Evolutionary conservation across 2,329 filamentous ascomycete species (phyloP), one percentile per base, ranked within the genome.

Genomic region (Aspergillus aculeatus): DNA sequence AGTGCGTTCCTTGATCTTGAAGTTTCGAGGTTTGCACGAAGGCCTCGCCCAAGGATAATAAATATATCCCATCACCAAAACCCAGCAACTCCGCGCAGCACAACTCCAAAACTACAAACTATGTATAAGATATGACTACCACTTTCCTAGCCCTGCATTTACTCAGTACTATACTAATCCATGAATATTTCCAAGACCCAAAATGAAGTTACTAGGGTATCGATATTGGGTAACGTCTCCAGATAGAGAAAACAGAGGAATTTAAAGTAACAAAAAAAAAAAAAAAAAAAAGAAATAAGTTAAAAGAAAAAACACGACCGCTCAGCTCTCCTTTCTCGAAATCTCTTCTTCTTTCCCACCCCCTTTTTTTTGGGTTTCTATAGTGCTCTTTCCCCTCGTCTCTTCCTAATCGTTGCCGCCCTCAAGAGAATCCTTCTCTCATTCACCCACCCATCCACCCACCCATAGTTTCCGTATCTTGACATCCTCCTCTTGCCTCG

Each of bases 181-280:
- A 44, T 19, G 16, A 5, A 44, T n/a, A 44, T 3, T 31, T 19
- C 26, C 41, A 47, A 26, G 14, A 29, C 26, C 32, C 29, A 50
- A 14, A 50, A 50, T 48, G 62, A 68, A 54, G 60, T 55, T 71
- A 67, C 63, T 69, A 73, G 71, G 71, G 70, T 73, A 73, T 73
- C 71, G 70, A 73, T 73, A 67, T 71, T 69, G 68, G 65, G 65
- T n/a, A 26, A 6, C 69, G 67, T 66, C 38, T 64, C 63, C 60
- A 59, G 57, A 62, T 52, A 57, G 53, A 62, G 64, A 50, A 23
- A 47, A 57, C 21, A 16, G 38, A 55, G 31, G 23, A 38, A 54
- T 44, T 7, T 35, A 35, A 16, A 35, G 32, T 12, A 35, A 5
- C 10, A 14, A 35, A 35, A 35, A 35, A 14, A 11, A 35, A 54